phyloP scores from a whole-genome alignment of 2,329 filamentous ascomycete genomes.

The Cladosporium cucumerinum region DNA sequence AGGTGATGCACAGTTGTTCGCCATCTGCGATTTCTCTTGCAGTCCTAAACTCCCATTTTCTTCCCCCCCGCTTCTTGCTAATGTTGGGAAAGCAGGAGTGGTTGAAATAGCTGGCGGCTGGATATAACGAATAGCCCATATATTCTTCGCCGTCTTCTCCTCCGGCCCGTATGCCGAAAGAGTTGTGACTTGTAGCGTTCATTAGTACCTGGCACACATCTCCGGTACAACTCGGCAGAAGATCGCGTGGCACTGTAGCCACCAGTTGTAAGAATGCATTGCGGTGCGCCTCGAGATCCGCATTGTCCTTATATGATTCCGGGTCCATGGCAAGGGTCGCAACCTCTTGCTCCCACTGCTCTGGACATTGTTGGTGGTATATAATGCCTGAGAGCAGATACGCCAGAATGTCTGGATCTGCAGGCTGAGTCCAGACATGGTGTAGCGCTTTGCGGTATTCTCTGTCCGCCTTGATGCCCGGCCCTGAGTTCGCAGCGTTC shows the following conservation, averaged over 20 bases:
- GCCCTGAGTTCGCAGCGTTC: not conserved
- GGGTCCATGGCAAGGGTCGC: constrained; percentile 40
- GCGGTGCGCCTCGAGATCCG: constrained; percentile 40
- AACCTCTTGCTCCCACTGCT: constrained; percentile 33
- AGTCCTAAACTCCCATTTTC: constrained; percentile 42
- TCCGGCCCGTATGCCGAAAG: constrained; percentile 43
- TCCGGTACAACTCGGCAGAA: constrained; percentile 36
- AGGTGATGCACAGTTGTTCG: constrained; percentile 48
- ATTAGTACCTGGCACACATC: constrained; percentile 37
- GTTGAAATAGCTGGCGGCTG: constrained; percentile 48
- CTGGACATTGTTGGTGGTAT: constrained; percentile 31
- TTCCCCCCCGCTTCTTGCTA: constrained; percentile 40
- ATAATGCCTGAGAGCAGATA: constrained; percentile 44
- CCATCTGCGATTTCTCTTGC: constrained; percentile 36
- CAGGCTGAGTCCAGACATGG: constrained; percentile 15
- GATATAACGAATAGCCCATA: constrained; percentile 48
- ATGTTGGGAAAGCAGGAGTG: constrained; percentile 47
- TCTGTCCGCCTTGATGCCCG: constrained; percentile 13
- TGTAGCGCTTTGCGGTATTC: constrained; percentile 19
- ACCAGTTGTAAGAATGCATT: constrained; percentile 44
- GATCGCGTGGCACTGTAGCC: constrained; percentile 36
- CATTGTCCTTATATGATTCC: constrained; percentile 40
- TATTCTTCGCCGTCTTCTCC: constrained; percentile 46
- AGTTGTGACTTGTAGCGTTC: constrained; percentile 45
- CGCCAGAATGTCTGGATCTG: constrained; percentile 38